Conservation (phyloP, 176 grass and related monocot species). For the Oryza nivara region DNA sequence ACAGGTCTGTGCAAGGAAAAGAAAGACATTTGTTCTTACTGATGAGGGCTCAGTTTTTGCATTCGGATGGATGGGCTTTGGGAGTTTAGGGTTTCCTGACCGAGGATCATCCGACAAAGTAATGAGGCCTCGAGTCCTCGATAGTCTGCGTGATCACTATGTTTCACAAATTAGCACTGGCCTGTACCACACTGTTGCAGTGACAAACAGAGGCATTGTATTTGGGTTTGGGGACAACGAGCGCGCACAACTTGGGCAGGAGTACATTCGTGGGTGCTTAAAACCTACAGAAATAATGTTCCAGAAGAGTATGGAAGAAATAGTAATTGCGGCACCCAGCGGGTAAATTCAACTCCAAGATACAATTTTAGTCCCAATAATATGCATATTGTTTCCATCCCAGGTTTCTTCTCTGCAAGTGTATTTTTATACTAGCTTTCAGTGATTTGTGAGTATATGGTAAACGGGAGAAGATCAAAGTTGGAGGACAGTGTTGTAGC, state of each 20-base stretch:
- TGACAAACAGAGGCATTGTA: conserved; percentile 83
- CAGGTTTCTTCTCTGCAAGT: conserved; percentile 34
- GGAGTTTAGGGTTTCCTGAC: conserved; percentile 93
- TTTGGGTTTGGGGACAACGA: conserved; percentile 99
- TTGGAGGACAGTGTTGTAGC: conserved; percentile 46
- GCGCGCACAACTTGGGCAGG: conserved; percentile 91
- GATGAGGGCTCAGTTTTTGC: conserved; percentile 83
- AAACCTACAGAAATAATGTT: conserved; percentile 96
- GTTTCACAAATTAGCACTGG: conserved; percentile 97
- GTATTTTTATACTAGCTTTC: conserved; percentile 49
- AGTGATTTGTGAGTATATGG: conserved; percentile 43
- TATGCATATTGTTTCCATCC: conserved; percentile 33
- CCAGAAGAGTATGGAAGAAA: conserved; percentile 74
- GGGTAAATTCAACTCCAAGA: conserved; percentile 40
- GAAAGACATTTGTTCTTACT: conserved; percentile 95
- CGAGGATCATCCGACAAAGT: conserved; percentile 89
- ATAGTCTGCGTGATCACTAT: conserved; percentile 68
- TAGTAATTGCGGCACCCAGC: conserved; percentile 69
- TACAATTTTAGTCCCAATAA: conserved; percentile 30
- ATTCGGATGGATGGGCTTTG: conserved; percentile 99
- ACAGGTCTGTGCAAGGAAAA: conserved; percentile 97
- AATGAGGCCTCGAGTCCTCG: conserved; percentile 72
- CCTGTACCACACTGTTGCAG: conserved; percentile 91
- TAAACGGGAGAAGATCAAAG: conserved; percentile 27
- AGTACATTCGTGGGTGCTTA: conserved; percentile 75